phyloP scores from a whole-genome alignment of 371 early-diverging fungal genomes.

The Rhizopus delemar region DNA sequence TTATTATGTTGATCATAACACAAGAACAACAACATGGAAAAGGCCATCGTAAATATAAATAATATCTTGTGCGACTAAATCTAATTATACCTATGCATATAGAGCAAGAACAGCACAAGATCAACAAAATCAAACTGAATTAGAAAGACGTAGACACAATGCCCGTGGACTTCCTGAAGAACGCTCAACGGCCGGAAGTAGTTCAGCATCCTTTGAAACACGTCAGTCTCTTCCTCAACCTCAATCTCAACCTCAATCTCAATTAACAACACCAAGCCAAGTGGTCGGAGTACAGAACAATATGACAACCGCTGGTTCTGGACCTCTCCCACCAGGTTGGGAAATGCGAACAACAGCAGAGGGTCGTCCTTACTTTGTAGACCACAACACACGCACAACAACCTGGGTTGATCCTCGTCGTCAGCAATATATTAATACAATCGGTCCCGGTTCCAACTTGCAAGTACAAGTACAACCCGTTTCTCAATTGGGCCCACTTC shows the following conservation, averaged over 20 bases:
- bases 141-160: slow-evolving; percentile 76
- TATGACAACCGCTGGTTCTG: slow-evolving; percentile 69
- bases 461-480: slow-evolving; percentile 74
- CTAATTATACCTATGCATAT: slow-evolving; percentile 6
- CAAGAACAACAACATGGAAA: slow-evolving; percentile 73
- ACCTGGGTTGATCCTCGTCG: slow-evolving; percentile 94
- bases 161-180: slow-evolving; percentile 80
- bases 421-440: slow-evolving; percentile 61
- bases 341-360: slow-evolving; percentile 81
- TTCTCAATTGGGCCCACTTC: slow-evolving; percentile 83
- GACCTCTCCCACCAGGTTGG: slow-evolving; percentile 49
- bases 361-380: slow-evolving; percentile 94
- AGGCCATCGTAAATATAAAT: slow-evolving; percentile 52
- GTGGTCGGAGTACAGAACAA: slow-evolving; percentile 32
- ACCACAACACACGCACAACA: slow-evolving; percentile 95
- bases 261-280: slow-evolving; percentile 11
- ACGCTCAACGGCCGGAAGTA: slow-evolving; percentile 28
- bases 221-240: slow-evolving; percentile 7
- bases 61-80: not conserved
- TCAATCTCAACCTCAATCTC: not conserved
- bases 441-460: slow-evolving; percentile 51
- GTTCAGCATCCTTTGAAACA: slow-evolving; percentile 23
- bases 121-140: slow-evolving; percentile 61
- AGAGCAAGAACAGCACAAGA: slow-evolving; percentile 51
- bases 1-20: slow-evolving; percentile 77